phyloP scores from a whole-genome alignment of 2,329 filamentous ascomycete genomes.

The Plectosphaerella cucumerina region DNA sequence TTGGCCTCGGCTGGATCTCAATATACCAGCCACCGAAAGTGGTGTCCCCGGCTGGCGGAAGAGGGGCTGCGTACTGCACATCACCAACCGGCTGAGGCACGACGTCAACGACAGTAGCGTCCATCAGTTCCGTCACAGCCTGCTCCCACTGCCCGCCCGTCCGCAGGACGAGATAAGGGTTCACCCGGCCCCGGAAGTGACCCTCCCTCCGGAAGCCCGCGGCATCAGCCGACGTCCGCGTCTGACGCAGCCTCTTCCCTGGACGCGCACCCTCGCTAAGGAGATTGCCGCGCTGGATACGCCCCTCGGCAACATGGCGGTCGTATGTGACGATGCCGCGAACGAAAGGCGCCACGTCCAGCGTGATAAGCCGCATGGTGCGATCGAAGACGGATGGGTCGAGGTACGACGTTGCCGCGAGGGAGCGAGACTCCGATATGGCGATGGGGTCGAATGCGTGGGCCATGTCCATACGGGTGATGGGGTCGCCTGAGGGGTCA shows the following conservation, averaged over 20 bases:
- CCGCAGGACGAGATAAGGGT: slow-evolving; percentile 57
- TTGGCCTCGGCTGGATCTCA: not conserved
- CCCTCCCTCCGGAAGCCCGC: slow-evolving; percentile 65
- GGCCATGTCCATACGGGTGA: slow-evolving; percentile 46
- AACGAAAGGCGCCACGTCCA: slow-evolving; percentile 88
- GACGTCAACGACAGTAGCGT: not conserved
- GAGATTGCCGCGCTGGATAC: slow-evolving; percentile 54
- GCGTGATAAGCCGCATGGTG: slow-evolving; percentile 57
- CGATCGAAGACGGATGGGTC: slow-evolving; percentile 75
- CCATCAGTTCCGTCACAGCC: slow-evolving; percentile 9
- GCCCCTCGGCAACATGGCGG: slow-evolving; percentile 62
- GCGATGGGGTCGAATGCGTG: slow-evolving; percentile 60
- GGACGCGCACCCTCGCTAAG: slow-evolving; percentile 52
- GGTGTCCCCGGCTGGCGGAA: not conserved
- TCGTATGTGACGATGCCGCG: slow-evolving; percentile 80
- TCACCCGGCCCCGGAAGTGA: slow-evolving; percentile 64
- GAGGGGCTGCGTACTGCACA: not conserved
- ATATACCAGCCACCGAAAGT: not conserved
- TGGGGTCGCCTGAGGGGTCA: slow-evolving; percentile 11
- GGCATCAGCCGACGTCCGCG: slow-evolving; percentile 72
- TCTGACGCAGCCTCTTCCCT: slow-evolving; percentile 58
- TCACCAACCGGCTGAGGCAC: not conserved
- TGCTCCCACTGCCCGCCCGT: slow-evolving; percentile 51
- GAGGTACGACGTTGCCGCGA: slow-evolving; percentile 37
- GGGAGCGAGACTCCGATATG: slow-evolving; percentile 37